Conservation (phyloP, 2,329 filamentous ascomycete genomes). For the Sporothrix globosa region DNA sequence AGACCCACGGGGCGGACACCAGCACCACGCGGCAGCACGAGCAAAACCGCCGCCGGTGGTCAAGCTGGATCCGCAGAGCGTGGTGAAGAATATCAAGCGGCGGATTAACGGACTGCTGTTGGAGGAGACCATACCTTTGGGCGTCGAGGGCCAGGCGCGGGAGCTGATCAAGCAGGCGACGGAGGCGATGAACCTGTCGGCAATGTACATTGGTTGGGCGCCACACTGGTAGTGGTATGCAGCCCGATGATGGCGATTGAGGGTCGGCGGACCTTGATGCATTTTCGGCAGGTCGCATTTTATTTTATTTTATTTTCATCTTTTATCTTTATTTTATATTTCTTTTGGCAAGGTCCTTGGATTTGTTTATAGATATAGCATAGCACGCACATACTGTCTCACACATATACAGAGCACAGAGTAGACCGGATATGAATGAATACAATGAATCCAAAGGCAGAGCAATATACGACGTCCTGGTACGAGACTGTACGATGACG, state of each 20-base stretch:
- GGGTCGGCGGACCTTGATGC: background rate
- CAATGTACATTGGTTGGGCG: slow-evolving; percentile 97
- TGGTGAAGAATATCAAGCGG: slow-evolving; percentile 83
- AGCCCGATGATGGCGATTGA: too few relatives aligned
- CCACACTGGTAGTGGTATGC: slow-evolving; percentile 53
- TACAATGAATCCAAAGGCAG: slow-evolving; percentile 1
- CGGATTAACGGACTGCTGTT: slow-evolving; percentile 84
- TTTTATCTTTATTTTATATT: too few relatives aligned
- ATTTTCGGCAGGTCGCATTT: background rate
- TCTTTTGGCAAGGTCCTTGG: background rate
- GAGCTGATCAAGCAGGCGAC: slow-evolving; percentile 88
- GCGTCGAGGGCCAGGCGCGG: slow-evolving; percentile 96
- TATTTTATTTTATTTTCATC: too few relatives aligned
- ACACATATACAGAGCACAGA: background rate
- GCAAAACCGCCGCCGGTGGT: slow-evolving; percentile 57
- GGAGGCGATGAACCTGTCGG: slow-evolving; percentile 74
- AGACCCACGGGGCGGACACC: slow-evolving; percentile 36
- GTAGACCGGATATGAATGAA: background rate
- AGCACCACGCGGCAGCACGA: slow-evolving; percentile 42
- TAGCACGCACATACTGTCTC: background rate
- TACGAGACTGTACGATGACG: background rate
- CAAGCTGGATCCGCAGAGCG: slow-evolving; percentile 65
- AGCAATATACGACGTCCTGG: background rate
- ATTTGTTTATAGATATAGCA: background rate
- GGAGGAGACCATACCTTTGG: slow-evolving; percentile 87